A percentile compares a stretch with the other conserved stretches of the same genome.
These are phyloP conservation scores for Metschnikowia cubensis DNA, from an alignment of 805 yeast species.

Conservation along the genomic window DNA sequence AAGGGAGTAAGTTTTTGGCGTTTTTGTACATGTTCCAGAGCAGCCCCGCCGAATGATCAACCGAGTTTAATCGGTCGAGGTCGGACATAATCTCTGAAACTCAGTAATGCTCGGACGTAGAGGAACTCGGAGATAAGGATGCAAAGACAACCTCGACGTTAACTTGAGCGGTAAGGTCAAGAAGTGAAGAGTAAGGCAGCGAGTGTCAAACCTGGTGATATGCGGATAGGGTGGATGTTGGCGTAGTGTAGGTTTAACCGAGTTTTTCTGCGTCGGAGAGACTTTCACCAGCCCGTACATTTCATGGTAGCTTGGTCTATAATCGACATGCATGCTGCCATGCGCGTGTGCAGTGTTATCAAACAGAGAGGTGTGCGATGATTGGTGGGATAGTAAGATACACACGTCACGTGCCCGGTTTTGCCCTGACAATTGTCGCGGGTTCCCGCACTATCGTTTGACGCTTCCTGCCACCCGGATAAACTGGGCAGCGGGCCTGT, in stretches of 20 bases:
- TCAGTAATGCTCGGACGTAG: neutral
- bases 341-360: conserved; percentile 6
- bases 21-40: conserved; percentile 80
- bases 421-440: neutral
- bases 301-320: neutral
- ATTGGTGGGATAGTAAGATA: conserved; percentile 4
- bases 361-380: neutral
- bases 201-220: neutral
- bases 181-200: neutral
- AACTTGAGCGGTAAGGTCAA: neutral
- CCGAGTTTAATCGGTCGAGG: neutral
- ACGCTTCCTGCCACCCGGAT: neutral
- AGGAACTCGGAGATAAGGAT: neutral
- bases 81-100: neutral
- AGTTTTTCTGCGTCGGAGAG: neutral
- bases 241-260: neutral
- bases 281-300: neutral
- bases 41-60: conserved; percentile 20
- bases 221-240: neutral
- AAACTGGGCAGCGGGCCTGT: neutral
- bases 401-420: neutral
- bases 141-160: neutral
- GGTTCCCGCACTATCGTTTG: neutral
- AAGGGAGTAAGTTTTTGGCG: conserved; percentile 72
- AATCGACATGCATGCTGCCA: conserved; percentile 3